A percentile compares a stretch with the other conserved stretches of the same genome.
Evolutionary conservation across 306 rosid species (phyloP).

Genomic region (Malus sieversii): DNA sequence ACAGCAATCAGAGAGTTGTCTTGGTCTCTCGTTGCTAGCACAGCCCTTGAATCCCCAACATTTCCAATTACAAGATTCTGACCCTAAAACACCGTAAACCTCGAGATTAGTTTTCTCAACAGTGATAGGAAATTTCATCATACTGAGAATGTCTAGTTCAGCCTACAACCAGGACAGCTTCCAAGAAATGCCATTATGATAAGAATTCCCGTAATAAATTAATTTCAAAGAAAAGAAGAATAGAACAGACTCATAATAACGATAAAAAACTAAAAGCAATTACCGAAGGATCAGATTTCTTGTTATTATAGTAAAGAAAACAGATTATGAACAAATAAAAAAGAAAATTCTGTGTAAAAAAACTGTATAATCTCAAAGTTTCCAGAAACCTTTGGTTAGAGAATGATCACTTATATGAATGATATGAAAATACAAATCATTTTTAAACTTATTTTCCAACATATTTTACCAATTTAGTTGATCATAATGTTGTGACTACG

Average conservation of each 20-base stretch:
- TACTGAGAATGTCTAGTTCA: neutral
- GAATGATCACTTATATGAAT: neutral
- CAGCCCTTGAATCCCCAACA: conserved; percentile 53
- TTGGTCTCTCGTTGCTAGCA: conserved; percentile 38
- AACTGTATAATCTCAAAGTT: neutral
- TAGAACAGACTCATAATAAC: neutral
- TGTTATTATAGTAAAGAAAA: neutral
- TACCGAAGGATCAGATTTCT: neutral
- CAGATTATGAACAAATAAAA: neutral
- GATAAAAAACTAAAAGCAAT: neutral
- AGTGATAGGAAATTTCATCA: neutral
- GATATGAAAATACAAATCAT: neutral
- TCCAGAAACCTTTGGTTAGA: neutral
- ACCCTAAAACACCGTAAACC: conserved; percentile 19
- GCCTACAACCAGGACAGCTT: neutral
- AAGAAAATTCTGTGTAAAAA: neutral
- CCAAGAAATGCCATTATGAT: neutral
- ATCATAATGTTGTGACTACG: too few relatives aligned
- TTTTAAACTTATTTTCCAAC: neutral
- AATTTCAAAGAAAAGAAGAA: neutral
- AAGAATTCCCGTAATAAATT: neutral
- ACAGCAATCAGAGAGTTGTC: conserved; percentile 33
- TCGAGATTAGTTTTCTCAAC: neutral
- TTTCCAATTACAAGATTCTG: conserved; percentile 40
- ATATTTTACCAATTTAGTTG: neutral